These are phyloP conservation scores for Phytophthora lateralis DNA, from an alignment of 352 stramenopile genomes.

Conservation along the genomic window DNA sequence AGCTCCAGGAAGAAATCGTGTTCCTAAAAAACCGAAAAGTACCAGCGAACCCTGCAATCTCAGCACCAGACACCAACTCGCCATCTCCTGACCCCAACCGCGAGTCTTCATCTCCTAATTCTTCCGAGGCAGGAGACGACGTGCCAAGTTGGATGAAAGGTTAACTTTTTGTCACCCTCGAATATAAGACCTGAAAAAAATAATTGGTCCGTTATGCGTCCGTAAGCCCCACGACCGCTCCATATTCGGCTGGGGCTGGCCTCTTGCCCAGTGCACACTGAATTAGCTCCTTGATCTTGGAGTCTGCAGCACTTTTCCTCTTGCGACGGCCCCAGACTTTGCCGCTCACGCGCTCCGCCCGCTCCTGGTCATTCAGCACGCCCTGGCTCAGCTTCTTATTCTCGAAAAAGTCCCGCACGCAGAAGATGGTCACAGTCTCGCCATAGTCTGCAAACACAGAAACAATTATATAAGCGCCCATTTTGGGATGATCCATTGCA, in stretches of 20 bases:
- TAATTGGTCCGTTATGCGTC: conserved; percentile 4
- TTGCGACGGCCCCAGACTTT: conserved; percentile 39
- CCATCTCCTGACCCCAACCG: not conserved
- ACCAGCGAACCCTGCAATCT: not conserved
- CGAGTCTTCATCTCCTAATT: not conserved
- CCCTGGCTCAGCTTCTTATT: conserved; percentile 74
- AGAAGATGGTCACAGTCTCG: conserved; percentile 83
- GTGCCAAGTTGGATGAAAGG: conserved; percentile 53
- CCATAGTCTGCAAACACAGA: conserved; percentile 54
- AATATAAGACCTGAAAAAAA: conserved; percentile 11
- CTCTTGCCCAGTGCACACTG: conserved; percentile 48
- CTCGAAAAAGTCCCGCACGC: conserved; percentile 71
- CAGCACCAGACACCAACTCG: not conserved
- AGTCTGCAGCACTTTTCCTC: conserved; percentile 30
- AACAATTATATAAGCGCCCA: conserved; percentile 1
- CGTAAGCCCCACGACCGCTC: not conserved
- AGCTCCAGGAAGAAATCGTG: conserved; percentile 73
- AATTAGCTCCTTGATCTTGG: conserved; percentile 49
- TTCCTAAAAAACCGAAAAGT: conserved; percentile 64
- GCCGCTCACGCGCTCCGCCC: conserved; percentile 58
- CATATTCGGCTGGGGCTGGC: conserved; percentile 19
- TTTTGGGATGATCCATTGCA: not conserved
- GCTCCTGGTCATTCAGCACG: conserved; percentile 78
- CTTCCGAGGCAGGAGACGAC: conserved; percentile 19
- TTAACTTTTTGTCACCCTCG: conserved; percentile 14